Conservation (phyloP, 805 yeast genomes). For the Hanseniaspora mollemarum region DNA sequence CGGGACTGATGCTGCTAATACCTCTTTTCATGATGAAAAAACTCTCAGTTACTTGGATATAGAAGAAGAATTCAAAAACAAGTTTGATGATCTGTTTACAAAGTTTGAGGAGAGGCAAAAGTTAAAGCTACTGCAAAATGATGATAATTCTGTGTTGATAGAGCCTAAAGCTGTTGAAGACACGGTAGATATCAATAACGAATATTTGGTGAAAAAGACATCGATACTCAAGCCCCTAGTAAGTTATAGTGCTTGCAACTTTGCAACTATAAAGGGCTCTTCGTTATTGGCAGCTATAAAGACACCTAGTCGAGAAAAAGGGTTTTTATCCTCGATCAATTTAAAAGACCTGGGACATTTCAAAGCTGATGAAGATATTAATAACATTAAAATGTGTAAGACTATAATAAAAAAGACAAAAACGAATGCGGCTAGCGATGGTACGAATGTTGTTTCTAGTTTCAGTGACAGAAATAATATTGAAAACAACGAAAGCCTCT, state of each 20-base stretch:
- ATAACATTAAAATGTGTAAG: conserved; percentile 11
- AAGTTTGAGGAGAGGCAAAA: neutral
- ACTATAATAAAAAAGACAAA: conserved; percentile 3
- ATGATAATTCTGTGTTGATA: neutral
- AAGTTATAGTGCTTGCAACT: neutral
- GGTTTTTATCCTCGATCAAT: conserved; percentile 7
- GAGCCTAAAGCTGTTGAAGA: neutral
- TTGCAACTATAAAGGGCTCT: neutral
- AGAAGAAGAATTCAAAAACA: conserved; percentile 3
- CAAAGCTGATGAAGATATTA: neutral
- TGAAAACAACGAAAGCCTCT: neutral
- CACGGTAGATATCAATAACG: neutral
- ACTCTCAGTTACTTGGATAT: neutral
- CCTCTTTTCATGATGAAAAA: neutral
- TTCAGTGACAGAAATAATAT: neutral
- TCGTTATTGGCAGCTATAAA: conserved; percentile 5
- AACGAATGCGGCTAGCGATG: neutral
- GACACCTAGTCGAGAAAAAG: conserved; percentile 8
- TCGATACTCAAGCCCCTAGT: neutral
- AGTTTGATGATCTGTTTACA: conserved; percentile 1
- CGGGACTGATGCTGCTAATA: neutral
- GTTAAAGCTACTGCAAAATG: neutral
- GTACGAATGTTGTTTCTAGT: neutral
- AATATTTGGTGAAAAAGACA: neutral
- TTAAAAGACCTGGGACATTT: neutral